phyloP scores from a whole-genome alignment of 768 basidiomycete genomes.

The Boletus fagicola region DNA sequence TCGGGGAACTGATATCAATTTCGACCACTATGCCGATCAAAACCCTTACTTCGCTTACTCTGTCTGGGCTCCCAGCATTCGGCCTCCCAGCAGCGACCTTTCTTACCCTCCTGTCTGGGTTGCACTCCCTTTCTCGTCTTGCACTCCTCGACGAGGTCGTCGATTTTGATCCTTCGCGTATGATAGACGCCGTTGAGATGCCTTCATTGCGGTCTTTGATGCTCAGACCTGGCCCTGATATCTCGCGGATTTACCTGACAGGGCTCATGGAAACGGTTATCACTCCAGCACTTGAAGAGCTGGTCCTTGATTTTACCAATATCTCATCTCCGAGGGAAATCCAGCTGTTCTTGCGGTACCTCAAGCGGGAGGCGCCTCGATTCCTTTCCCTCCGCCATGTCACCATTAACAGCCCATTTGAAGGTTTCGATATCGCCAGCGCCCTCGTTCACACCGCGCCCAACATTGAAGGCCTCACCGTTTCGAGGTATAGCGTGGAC shows the following conservation, averaged over 20 bases:
- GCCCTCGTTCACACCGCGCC: conserved; percentile 27
- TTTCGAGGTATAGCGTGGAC: conserved; percentile 27
- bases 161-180: conserved; percentile 22
- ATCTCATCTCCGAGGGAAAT: conserved; percentile 28
- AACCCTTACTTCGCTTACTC: conserved; percentile 24
- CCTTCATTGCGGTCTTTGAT: conserved; percentile 19
- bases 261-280: conserved; percentile 23
- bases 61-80: conserved; percentile 23
- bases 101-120: conserved; percentile 21
- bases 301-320: conserved; percentile 27
- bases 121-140: conserved; percentile 25
- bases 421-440: conserved; percentile 21
- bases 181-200: conserved; percentile 14
- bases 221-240: conserved; percentile 27
- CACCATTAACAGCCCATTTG: conserved; percentile 27
- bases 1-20: conserved; percentile 20
- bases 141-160: conserved; percentile 28
- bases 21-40: conserved; percentile 17
- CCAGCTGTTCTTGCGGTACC: conserved; percentile 27
- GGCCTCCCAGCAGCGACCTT: conserved; percentile 24
- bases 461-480: conserved; percentile 23
- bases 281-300: conserved; percentile 25
- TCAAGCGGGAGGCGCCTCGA: conserved; percentile 27
- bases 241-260: conserved; percentile 30
- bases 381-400: conserved; percentile 26